Percentiles rank a stretch among this genome's conserved stretches.
phyloP scores from a whole-genome alignment of 768 basidiomycete genomes.

The Podaxis sp. region DNA sequence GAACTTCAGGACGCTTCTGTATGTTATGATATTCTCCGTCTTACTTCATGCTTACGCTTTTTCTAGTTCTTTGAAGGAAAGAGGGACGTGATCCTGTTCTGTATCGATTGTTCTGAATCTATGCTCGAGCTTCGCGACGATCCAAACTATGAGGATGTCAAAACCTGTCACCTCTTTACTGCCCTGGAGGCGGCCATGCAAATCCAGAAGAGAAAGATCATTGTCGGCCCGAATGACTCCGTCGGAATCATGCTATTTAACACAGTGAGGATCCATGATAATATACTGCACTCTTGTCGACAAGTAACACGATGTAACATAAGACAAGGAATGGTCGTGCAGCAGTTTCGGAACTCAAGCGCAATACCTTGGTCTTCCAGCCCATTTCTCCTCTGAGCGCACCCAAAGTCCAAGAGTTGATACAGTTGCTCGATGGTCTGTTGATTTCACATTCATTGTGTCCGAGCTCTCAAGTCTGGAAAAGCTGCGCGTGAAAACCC shows the following conservation, averaged over 20 bases:
- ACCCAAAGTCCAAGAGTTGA: slow-evolving; percentile 76
- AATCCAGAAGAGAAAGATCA: slow-evolving; percentile 87
- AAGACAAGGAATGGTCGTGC: slow-evolving; percentile 43
- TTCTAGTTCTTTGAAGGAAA: slow-evolving; percentile 67
- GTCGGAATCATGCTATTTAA: slow-evolving; percentile 94
- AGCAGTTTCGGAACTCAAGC: slow-evolving; percentile 63
- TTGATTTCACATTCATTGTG: slow-evolving; percentile 3
- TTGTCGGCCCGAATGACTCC: slow-evolving; percentile 84
- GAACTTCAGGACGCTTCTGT: slow-evolving; percentile 75
- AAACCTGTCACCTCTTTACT: slow-evolving; percentile 74
- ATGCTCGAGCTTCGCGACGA: slow-evolving; percentile 79
- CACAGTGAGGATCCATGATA: slow-evolving; percentile 56
- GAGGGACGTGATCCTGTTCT: slow-evolving; percentile 90
- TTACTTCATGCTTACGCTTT: slow-evolving; percentile 4
- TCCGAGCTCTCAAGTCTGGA: slow-evolving; percentile 8
- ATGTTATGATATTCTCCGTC: slow-evolving; percentile 17
- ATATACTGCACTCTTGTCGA: neutral
- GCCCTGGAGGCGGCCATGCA: slow-evolving; percentile 84
- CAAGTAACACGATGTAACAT: neutral
- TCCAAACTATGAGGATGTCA: slow-evolving; percentile 59
- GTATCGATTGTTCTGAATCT: slow-evolving; percentile 89
- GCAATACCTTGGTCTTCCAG: slow-evolving; percentile 71
- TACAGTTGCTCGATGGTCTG: slow-evolving; percentile 75
- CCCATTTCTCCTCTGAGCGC: slow-evolving; percentile 77
- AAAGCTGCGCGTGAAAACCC: slow-evolving; percentile 64